Evolutionary conservation across 768 basidiomycete genomes (phyloP), one percentile per base, ranked within the genome.

Genomic region (Tulasnella sp.): DNA sequence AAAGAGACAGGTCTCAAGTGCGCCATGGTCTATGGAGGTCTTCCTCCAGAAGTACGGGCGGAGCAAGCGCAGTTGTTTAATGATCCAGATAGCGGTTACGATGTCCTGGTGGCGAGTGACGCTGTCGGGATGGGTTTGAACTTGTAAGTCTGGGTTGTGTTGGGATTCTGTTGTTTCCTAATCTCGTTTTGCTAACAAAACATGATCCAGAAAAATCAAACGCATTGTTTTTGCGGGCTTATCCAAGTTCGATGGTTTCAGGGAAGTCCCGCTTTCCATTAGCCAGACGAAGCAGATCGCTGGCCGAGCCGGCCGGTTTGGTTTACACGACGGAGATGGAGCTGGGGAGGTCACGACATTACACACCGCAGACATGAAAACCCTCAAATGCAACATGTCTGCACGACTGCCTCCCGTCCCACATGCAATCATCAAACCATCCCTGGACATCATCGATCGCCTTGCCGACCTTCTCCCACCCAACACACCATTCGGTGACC

Each of bases 51-150:
- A 69, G 81, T 91, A 53, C 76, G 92, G 31, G 90, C 84, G 60
- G 87, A 92, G 66, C 94, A 98, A 69, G 96, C 96, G 1, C 80
- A 81, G 9, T 76, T 91, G 31, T 98, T 98, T 77, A 98, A 99
- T 66, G 80, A 89, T 61, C 81, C 81, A 0, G 67, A 80, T 43
- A 88, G 84, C n/a, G 84, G 81, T 1, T 88, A 87, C 66, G 87
- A 94, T 65, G 84, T 98, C 1, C 76, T 99, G 43, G 81, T 98
- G 17, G 94, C 90, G 1, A 92, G 88, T 65, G 96, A 99, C 66
- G 92, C 92, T 0, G 84, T 97, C 50, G 92, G 96, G 1, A 93
- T 99, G 92, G 96, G 96, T 0, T 76, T 99, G 21, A 98, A 99
- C 68, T 72, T 99, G 96, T 97, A 69, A 45, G 87, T 48, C 21